Evolutionary conservation across 1,139 yeast species (phyloP).

Genomic region (Groenewaldozyma sp.): DNA sequence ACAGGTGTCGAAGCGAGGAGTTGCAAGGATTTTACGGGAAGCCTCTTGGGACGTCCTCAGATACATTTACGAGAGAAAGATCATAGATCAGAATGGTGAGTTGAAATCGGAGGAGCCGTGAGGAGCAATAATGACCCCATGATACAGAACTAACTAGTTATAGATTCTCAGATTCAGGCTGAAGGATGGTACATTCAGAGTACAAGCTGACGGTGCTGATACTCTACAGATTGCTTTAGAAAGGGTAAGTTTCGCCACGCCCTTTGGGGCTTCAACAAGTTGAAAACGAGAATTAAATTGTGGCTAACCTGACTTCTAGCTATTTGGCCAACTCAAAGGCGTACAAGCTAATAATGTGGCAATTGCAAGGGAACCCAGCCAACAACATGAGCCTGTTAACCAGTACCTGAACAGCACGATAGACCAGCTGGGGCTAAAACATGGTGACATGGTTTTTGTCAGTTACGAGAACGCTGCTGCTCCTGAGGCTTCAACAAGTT

Average conservation of each 20-base stretch:
- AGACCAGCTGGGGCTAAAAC: conserved; percentile 47
- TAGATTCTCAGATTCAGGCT: conserved; percentile 70
- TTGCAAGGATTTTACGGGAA: too few relatives aligned
- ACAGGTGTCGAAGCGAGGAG: too few relatives aligned
- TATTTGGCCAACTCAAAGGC: conserved; percentile 21
- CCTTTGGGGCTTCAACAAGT: too few relatives aligned
- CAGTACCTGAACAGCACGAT: conserved; percentile 41
- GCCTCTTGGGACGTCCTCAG: too few relatives aligned
- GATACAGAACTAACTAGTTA: too few relatives aligned
- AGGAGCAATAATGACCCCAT: too few relatives aligned
- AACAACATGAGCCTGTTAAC: conserved; percentile 38
- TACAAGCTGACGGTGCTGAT: conserved; percentile 42
- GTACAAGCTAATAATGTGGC: conserved; percentile 17
- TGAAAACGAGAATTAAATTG: not conserved
- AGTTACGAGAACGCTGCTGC: conserved; percentile 33
- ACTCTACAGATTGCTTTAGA: conserved; percentile 43
- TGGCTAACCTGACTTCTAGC: conserved; percentile 6
- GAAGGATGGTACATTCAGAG: conserved; percentile 73
- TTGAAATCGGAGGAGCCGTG: too few relatives aligned
- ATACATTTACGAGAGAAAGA: too few relatives aligned
- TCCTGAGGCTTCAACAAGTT: conserved; percentile 5
- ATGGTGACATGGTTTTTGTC: conserved; percentile 78
- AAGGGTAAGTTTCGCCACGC: conserved; percentile 34
- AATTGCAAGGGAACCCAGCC: conserved; percentile 37
- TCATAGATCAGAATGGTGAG: too few relatives aligned